phyloP scores from a whole-genome alignment of 1,284 basidiomycete species.

The Boletus hoseneyae region DNA sequence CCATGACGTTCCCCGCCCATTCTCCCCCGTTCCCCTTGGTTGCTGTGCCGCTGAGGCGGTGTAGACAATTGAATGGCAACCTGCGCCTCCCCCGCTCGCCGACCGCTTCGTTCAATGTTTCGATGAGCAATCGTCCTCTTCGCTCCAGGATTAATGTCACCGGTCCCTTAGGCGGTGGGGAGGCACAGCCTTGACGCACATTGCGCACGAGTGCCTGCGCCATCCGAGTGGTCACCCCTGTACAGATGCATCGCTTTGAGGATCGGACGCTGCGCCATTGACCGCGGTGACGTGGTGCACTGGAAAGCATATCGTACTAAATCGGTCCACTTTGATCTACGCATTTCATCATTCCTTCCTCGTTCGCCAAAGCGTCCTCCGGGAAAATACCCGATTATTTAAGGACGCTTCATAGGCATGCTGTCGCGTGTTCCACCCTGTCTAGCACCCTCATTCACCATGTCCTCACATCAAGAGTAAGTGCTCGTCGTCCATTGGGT shows the following conservation, averaged over 20 bases:
- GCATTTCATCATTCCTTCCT: constrained; percentile 20
- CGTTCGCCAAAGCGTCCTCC: constrained; percentile 19
- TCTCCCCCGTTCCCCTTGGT: constrained; percentile 10
- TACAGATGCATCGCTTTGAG: background rate
- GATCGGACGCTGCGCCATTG: constrained; percentile 13
- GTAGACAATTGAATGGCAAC: constrained; percentile 17
- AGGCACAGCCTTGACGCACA: constrained; percentile 22
- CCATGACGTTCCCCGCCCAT: background rate
- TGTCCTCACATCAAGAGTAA: constrained; percentile 22
- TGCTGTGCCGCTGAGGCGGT: constrained; percentile 28
- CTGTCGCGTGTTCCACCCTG: constrained; percentile 5
- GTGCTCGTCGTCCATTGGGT: background rate
- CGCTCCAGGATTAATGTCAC: background rate
- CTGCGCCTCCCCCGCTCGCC: constrained; percentile 16
- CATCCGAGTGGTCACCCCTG: constrained; percentile 2
- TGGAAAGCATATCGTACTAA: constrained; percentile 27
- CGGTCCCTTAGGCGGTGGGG: constrained; percentile 15
- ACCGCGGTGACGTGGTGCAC: constrained; percentile 27
- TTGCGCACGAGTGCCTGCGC: constrained; percentile 8
- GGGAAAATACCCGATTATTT: constrained; percentile 21
- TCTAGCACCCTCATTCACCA: constrained; percentile 10
- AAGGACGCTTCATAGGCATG: constrained; percentile 12
- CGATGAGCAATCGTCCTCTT: background rate
- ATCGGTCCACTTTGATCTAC: constrained; percentile 17
- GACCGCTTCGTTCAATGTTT: too few relatives aligned